Conservation (phyloP, 176 grass and related monocot species). For the Otatea glauca region DNA sequence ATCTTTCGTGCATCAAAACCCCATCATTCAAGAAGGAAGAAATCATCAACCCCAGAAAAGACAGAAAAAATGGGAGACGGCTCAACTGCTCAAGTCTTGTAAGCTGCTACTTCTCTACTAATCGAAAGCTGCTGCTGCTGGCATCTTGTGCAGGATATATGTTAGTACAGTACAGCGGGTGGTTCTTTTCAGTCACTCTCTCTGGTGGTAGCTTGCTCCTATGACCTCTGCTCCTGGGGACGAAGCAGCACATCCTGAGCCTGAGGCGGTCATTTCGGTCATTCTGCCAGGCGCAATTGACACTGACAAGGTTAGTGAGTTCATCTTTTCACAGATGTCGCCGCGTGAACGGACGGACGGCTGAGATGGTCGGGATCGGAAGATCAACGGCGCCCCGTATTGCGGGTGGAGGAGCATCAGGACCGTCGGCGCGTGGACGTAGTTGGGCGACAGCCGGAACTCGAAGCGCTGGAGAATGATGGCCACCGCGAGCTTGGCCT, state of each 20-base stretch:
- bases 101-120: constrained; percentile 40
- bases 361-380: constrained; percentile 52
- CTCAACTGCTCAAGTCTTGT: constrained; percentile 33
- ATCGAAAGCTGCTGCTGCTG: constrained; percentile 52
- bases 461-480: constrained; percentile 85
- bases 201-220: constrained; percentile 25
- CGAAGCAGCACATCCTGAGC: constrained; percentile 39
- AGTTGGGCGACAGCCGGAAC: constrained; percentile 79
- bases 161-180: constrained; percentile 52
- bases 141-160: constrained; percentile 57
- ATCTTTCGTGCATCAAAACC: constrained; percentile 55
- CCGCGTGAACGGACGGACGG: constrained; percentile 36
- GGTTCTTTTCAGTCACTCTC: constrained; percentile 29
- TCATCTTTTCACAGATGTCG: constrained; percentile 9
- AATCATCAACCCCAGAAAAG: constrained; percentile 42
- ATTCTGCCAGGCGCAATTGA: constrained; percentile 53
- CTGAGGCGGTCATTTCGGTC: constrained; percentile 46
- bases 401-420: constrained; percentile 99
- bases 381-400: constrained; percentile 86
- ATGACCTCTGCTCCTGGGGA: constrained; percentile 30
- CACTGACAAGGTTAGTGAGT: constrained; percentile 51
- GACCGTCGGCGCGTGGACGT: constrained; percentile 93
- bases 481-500: constrained; percentile 88
- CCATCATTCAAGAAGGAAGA: constrained; percentile 48
- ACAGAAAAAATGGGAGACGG: constrained; percentile 50